Evolutionary conservation across 257 asterid species (phyloP).

Genomic region (Verbena officinalis): DNA sequence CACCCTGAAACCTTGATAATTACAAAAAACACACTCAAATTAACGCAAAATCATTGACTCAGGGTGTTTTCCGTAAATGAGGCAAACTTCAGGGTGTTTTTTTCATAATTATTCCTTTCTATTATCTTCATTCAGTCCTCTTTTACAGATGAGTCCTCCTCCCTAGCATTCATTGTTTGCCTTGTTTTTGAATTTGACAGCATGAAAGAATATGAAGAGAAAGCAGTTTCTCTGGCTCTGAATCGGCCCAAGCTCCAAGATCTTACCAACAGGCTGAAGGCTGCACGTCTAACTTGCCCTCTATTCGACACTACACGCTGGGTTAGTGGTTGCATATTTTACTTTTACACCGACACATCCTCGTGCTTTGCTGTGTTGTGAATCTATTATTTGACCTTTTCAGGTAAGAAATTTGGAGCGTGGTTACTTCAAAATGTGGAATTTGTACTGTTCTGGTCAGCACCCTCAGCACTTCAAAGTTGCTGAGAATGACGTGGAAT

Average conservation of each 20-base stretch:
- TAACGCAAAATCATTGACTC: too few species aligned
- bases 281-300: conserved; percentile 80
- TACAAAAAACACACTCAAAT: too few species aligned
- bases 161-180: conserved; percentile 20
- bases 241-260: conserved; percentile 79
- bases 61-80: too few species aligned
- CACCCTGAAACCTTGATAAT: too few species aligned
- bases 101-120: too few species aligned
- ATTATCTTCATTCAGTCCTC: too few species aligned
- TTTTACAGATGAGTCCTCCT: too few species aligned
- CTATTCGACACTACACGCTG: conserved; percentile 90
- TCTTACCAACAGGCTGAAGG: conserved; percentile 81
- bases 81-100: too few species aligned
- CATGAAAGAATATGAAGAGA: conserved; percentile 95
- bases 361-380: neutral
- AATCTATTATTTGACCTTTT: neutral
- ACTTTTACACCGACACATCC: too few species aligned
- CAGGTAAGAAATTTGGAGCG: conserved; percentile 96
- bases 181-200: conserved; percentile 39
- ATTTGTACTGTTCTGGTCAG: conserved; percentile 77
- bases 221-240: conserved; percentile 79
- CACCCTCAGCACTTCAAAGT: conserved; percentile 93
- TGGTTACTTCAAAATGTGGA: conserved; percentile 94
- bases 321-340: conserved; percentile 49
- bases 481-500: conserved; percentile 65